Conservation (phyloP, 495 filamentous ascomycete genomes). For the Aspergillus cristatus region DNA sequence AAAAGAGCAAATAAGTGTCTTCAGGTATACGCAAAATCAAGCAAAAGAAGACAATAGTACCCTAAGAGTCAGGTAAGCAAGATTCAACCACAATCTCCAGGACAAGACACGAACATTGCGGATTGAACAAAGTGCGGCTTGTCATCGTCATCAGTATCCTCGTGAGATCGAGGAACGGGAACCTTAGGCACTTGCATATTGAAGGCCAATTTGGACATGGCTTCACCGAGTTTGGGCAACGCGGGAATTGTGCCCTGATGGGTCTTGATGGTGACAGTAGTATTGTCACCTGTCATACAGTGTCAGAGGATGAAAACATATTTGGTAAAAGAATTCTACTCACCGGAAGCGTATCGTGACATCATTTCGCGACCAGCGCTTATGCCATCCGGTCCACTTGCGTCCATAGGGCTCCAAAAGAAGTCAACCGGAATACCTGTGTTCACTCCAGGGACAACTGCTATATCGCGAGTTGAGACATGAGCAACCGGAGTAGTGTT, state of each 20-base stretch:
- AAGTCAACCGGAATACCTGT: slow-evolving; percentile 58
- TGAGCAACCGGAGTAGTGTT: slow-evolving; percentile 71
- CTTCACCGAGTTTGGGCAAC: slow-evolving; percentile 60
- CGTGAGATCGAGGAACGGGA: slow-evolving; percentile 39
- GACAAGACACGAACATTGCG: slow-evolving; percentile 24
- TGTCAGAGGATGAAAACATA: slow-evolving; percentile 1
- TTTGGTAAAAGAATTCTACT: slow-evolving; percentile 4
- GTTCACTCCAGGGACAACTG: slow-evolving; percentile 60
- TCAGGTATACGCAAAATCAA: no score
- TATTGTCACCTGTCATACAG: slow-evolving; percentile 60
- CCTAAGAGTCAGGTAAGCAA: no score
- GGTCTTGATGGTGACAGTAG: slow-evolving; percentile 59
- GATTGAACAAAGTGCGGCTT: slow-evolving; percentile 67
- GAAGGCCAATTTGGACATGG: slow-evolving; percentile 58
- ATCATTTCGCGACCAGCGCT: slow-evolving; percentile 60
- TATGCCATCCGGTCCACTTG: slow-evolving; percentile 50
- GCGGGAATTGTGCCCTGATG: slow-evolving; percentile 64
- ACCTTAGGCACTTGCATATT: slow-evolving; percentile 62
- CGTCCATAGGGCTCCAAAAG: slow-evolving; percentile 58
- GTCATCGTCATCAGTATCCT: slow-evolving; percentile 31
- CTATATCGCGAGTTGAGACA: slow-evolving; percentile 50
- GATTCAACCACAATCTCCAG: no score
- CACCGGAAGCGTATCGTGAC: slow-evolving; percentile 81
- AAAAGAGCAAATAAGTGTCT: no score
- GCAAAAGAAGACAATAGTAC: no score